Conservation (phyloP, 495 filamentous ascomycete genomes). For the Annulohypoxylon nitens region DNA sequence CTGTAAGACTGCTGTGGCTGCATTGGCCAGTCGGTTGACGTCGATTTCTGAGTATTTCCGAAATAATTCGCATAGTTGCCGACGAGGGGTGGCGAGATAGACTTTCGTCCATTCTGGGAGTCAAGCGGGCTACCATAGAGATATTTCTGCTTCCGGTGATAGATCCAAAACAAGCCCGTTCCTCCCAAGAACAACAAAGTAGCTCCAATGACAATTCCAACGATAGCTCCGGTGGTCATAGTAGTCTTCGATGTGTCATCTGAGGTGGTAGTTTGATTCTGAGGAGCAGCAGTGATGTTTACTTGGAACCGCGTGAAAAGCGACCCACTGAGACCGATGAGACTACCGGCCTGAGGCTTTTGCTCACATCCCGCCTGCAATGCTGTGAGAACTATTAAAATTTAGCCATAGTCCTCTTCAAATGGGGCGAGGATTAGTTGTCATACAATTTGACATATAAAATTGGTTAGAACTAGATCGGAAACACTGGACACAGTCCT, state of each 20-base stretch:
- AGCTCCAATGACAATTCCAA: slow-evolving; percentile 59
- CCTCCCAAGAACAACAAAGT: slow-evolving; percentile 56
- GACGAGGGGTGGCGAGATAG: slow-evolving; percentile 35
- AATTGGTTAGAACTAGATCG: slow-evolving; percentile 44
- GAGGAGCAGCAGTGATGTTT: slow-evolving; percentile 52
- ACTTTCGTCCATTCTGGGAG: slow-evolving; percentile 35
- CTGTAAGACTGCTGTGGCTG: slow-evolving; percentile 41
- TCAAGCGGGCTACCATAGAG: slow-evolving; percentile 28
- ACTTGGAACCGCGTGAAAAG: slow-evolving; percentile 51
- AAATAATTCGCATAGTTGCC: slow-evolving; percentile 31
- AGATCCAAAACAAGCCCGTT: slow-evolving; percentile 55
- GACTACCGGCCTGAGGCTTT: slow-evolving; percentile 49
- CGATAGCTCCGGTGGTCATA: slow-evolving; percentile 60
- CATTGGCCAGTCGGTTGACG: slow-evolving; percentile 41
- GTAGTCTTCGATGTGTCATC: slow-evolving; percentile 25
- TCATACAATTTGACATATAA: slow-evolving; percentile 53
- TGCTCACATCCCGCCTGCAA: slow-evolving; percentile 59
- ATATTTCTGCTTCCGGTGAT: slow-evolving; percentile 57
- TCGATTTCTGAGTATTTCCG: neutral
- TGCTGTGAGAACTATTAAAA: slow-evolving; percentile 53
- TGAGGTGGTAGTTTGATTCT: slow-evolving; percentile 34
- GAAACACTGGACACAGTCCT: slow-evolving; percentile 50
- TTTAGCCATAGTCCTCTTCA: slow-evolving; percentile 13
- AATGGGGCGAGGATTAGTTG: neutral
- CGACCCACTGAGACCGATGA: slow-evolving; percentile 52